Evolutionary conservation across 2,329 filamentous ascomycete species (phyloP), one percentile per base, ranked within the genome.

Genomic region (Trichoderma semiorbis): DNA sequence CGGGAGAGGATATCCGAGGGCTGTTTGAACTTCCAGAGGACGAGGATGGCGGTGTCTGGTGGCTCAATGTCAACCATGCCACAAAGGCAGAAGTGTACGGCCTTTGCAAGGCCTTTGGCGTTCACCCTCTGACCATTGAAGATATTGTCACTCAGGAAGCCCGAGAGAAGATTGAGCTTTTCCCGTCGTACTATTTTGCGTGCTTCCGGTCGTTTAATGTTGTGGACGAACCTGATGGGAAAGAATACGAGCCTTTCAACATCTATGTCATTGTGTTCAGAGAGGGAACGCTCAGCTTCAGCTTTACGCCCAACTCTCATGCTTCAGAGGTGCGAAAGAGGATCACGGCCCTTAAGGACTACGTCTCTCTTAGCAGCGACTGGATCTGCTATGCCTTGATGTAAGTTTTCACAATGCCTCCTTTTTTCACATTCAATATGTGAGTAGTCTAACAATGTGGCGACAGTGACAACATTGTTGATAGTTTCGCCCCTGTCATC

Each of bases 361-460:
- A 98, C 78, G 93, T 98, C 77, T 91, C 95, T 73, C 87, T 99
- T 50, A 97, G 94, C 79, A 95, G 94, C 76, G 96, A 99, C 82
- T 99, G 97, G 95, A 97, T 98, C 76, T 99, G 96, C 85, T 99
- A 99, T 80, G 96, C 96, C 57, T 87, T 99, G 78, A 98, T 99
- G 91, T 94, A 85, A 86, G 91, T 84, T 43, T 64, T 30, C 6
- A 11, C 5, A 7, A 8, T 8, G 4, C 18, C n/a, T 7, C 8
- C 3, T 11, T 26, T 18, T 14, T n/a, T 28, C 43, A 6, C 16
- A 6, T 47, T 47, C 18, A n/a, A 47, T 47, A 21, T n/a, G 43
- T 26, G 18, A 50, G 57, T 36, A 2, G 30, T 18, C 78, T 82
- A 73, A 82, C 74, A 28, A 39, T 26, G 12, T 18, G 34, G 4